Evolutionary conservation across 2,329 filamentous ascomycete species (phyloP).

Genomic region (Apiospora malaysiana): DNA sequence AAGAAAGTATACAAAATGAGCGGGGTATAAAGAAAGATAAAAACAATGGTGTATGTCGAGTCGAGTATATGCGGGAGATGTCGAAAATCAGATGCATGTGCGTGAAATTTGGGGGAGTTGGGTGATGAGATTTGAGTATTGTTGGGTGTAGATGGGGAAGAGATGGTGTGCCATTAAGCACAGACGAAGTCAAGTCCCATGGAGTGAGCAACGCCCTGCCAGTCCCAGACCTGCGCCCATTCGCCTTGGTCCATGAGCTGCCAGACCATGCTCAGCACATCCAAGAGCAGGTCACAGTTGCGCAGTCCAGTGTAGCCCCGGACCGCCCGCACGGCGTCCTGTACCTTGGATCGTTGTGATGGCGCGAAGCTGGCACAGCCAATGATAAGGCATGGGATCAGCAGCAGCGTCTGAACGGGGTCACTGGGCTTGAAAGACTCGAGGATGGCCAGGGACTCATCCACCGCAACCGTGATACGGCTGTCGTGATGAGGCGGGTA

Average conservation of each 20-base stretch:
- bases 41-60: conserved; percentile 6
- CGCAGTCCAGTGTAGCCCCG: conserved; percentile 65
- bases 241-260: conserved; percentile 62
- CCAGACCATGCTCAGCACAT: conserved; percentile 66
- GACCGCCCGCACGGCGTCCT: conserved; percentile 55
- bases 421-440: conserved; percentile 63
- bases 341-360: conserved; percentile 58
- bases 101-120: neutral
- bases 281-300: conserved; percentile 59
- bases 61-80: neutral
- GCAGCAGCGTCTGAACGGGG: conserved; percentile 62
- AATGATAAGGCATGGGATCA: conserved; percentile 66
- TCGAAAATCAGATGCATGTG: neutral
- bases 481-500: conserved; percentile 56
- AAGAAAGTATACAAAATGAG: conserved; percentile 1
- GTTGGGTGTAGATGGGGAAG: neutral
- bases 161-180: conserved; percentile 32
- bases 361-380: conserved; percentile 64
- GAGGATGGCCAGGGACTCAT: conserved; percentile 61
- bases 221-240: conserved; percentile 67
- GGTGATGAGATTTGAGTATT: neutral
- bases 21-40: conserved; percentile 18
- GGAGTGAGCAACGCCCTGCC: conserved; percentile 60
- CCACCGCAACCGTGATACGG: conserved; percentile 59
- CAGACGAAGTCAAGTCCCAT: conserved; percentile 64